A percentile compares a stretch with the other conserved stretches of the same genome.
Conservation (phyloP, 805 yeast species). For the Millerago galiae region DNA sequence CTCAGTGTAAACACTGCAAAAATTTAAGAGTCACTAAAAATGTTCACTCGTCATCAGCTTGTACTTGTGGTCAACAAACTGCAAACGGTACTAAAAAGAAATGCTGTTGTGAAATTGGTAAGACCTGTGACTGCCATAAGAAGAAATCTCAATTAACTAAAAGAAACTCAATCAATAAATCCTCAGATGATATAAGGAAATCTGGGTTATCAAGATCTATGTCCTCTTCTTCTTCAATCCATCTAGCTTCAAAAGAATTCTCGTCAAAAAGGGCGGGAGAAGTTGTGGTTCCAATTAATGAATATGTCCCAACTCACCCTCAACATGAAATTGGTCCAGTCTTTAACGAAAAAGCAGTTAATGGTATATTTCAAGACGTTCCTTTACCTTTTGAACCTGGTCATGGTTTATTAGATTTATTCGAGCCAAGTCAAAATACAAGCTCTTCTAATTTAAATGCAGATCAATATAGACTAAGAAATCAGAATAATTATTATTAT, state of each 20-base stretch:
- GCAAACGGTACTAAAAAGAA: constrained; percentile 17
- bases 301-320: constrained; percentile 28
- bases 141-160: constrained; percentile 6
- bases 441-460: not conserved
- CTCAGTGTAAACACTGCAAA: constrained; percentile 84
- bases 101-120: constrained; percentile 24
- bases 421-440: constrained; percentile 11
- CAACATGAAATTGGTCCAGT: constrained; percentile 26
- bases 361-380: constrained; percentile 26
- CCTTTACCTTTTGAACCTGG: constrained; percentile 29
- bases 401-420: constrained; percentile 36
- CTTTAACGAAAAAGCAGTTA: constrained; percentile 15
- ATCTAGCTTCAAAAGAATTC: not conserved
- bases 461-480: not conserved
- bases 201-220: not conserved
- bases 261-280: constrained; percentile 28
- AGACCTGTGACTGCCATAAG: constrained; percentile 23
- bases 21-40: constrained; percentile 63
- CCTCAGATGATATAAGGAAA: constrained; percentile 1
- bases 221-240: not conserved
- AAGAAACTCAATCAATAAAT: not conserved
- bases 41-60: constrained; percentile 50
- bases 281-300: constrained; percentile 31
- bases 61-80: constrained; percentile 56
- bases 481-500: not conserved